Conservation (phyloP, 192 early-diverging fungal genomes). For the Mortierella hygrophila region DNA sequence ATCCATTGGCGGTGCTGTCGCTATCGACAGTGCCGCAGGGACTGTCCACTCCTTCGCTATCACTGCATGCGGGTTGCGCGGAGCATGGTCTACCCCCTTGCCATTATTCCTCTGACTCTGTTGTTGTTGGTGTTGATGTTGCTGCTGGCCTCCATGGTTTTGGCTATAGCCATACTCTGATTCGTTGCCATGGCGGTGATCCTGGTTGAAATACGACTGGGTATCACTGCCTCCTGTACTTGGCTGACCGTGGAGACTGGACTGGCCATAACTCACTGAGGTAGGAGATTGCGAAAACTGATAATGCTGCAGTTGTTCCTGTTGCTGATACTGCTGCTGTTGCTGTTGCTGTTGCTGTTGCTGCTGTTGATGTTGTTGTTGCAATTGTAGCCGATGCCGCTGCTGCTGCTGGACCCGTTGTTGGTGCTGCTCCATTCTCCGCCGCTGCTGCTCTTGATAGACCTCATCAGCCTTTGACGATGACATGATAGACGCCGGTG, state of each 20-base stretch:
- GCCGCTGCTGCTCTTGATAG: not conserved
- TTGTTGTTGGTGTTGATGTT: not conserved
- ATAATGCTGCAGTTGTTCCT: not conserved
- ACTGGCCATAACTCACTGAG: not conserved
- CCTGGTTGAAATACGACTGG: not conserved
- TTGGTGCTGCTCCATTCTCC: not conserved
- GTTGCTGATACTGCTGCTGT: not conserved
- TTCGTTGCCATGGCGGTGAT: not conserved
- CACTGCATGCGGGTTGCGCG: not conserved
- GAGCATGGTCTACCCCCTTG: not conserved
- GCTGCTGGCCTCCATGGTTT: not conserved
- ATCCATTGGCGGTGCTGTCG: not conserved
- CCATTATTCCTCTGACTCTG: not conserved
- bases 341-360: not conserved
- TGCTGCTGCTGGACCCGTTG: not conserved
- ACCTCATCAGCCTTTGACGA: not conserved
- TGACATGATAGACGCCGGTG: not conserved
- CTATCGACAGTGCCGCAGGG: not conserved
- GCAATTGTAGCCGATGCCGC: not conserved
- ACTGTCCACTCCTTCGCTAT: not conserved
- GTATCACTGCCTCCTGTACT: not conserved
- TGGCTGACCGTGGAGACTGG: not conserved
- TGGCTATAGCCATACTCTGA: not conserved
- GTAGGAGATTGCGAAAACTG: not conserved
- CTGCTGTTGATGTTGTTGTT: not conserved